Evolutionary conservation across 768 basidiomycete genomes (phyloP).

Genomic region (Sutorius australiensis): DNA sequence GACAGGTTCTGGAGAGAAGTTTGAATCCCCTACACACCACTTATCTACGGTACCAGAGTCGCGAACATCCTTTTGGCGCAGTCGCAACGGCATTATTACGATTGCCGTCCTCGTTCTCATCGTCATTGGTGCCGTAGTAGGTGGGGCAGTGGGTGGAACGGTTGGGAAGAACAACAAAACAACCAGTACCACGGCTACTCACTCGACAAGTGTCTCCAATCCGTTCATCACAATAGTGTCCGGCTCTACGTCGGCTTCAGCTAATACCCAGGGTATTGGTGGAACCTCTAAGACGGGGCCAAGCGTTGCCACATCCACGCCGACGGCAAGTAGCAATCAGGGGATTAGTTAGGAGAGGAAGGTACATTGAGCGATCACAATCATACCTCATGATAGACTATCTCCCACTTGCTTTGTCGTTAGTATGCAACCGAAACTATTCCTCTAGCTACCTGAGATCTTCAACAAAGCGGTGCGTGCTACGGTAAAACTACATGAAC

Average conservation of each 20-base stretch:
- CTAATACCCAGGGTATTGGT: not conserved
- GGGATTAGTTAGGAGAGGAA: no score
- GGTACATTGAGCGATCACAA: not conserved
- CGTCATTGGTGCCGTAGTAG: constrained; percentile 50
- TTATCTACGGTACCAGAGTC: not conserved
- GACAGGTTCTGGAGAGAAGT: constrained; percentile 12
- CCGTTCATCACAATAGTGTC: no score
- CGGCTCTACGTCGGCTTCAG: not conserved
- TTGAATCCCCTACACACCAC: not conserved
- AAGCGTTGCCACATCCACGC: no score
- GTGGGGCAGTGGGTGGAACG: constrained; percentile 57
- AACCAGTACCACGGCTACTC: not conserved
- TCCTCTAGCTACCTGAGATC: no score
- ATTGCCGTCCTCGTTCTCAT: constrained; percentile 38
- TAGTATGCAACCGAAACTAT: no score
- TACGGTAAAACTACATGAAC: not conserved
- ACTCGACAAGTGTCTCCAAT: not conserved
- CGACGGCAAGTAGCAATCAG: no score
- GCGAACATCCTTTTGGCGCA: constrained; percentile 46
- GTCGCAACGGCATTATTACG: constrained; percentile 40
- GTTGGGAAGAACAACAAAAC: constrained; percentile 24
- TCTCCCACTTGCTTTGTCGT: not conserved
- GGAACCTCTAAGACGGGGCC: no score
- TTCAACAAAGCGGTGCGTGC: not conserved
- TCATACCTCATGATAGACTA: not conserved